Conservation (phyloP, 371 early-diverging fungal genomes). For the Apophysomyces trapeziformis region DNA sequence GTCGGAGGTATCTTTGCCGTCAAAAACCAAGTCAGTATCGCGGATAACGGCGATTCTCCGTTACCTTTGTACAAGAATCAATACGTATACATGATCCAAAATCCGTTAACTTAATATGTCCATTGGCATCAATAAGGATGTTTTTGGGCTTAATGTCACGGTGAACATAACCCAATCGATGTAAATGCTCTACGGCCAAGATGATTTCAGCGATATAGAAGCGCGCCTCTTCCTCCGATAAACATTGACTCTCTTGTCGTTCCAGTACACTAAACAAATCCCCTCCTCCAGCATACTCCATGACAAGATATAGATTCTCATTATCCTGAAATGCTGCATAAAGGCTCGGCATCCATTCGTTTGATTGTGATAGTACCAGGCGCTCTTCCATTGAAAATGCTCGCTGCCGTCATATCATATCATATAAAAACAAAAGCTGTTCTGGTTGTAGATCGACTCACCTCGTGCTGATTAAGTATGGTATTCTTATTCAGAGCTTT, state of each 20-base stretch:
- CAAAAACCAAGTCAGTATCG: background rate
- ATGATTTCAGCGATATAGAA: conserved; percentile 97
- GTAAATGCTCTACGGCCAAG: conserved; percentile 90
- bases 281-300: conserved; percentile 97
- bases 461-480: conserved; percentile 79
- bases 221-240: conserved; percentile 89
- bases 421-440: background rate
- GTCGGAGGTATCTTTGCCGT: conserved; percentile 60
- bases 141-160: conserved; percentile 89
- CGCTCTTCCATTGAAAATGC: conserved; percentile 92
- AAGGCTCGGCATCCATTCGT: conserved; percentile 79
- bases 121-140: conserved; percentile 74
- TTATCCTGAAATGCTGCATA: conserved; percentile 94
- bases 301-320: conserved; percentile 88
- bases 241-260: conserved; percentile 68
- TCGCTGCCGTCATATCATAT: conserved; percentile 49
- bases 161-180: conserved; percentile 94
- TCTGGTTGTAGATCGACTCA: conserved; percentile 38
- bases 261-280: conserved; percentile 94
- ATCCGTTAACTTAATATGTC: conserved; percentile 90
- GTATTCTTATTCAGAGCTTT: conserved; percentile 91
- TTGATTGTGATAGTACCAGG: conserved; percentile 74
- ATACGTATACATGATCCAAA: conserved; percentile 79
- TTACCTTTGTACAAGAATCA: conserved; percentile 37
- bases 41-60: background rate